A percentile compares a stretch with the other conserved stretches of the same genome.
phyloP scores from a whole-genome alignment of 352 stramenopile genomes.

The Phytophthora fragariaefolia region DNA sequence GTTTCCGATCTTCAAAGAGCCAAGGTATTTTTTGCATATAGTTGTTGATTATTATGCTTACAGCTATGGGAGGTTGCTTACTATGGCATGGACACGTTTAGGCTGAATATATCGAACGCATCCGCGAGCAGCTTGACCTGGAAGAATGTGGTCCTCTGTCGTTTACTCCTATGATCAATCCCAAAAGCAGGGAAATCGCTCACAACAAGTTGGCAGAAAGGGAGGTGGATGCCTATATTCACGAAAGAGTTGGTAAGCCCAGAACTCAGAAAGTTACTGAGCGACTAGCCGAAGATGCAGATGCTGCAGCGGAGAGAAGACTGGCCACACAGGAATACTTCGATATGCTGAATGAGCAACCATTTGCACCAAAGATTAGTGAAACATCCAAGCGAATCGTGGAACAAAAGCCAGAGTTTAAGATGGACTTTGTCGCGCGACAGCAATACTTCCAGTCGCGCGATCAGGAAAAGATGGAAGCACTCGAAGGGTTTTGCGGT shows the following conservation, averaged over 20 bases:
- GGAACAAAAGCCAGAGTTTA: conserved; percentile 72
- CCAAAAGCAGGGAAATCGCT: conserved; percentile 72
- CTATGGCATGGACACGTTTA: conserved; percentile 3
- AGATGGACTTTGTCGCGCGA: conserved; percentile 76
- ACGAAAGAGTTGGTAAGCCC: neutral
- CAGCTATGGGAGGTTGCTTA: neutral
- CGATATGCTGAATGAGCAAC: conserved; percentile 61
- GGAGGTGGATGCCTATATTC: conserved; percentile 14
- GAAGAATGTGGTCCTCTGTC: conserved; percentile 39
- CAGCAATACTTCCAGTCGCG: conserved; percentile 74
- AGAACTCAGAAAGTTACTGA: conserved; percentile 53
- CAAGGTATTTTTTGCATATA: conserved; percentile 48
- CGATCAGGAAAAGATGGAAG: conserved; percentile 67
- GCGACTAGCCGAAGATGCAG: conserved; percentile 59
- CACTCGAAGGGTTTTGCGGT: conserved; percentile 56
- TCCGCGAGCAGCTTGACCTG: conserved; percentile 56
- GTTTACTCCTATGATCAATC: conserved; percentile 70
- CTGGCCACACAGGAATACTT: conserved; percentile 76
- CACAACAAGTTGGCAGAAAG: conserved; percentile 45
- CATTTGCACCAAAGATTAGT: conserved; percentile 69
- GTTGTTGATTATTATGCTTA: neutral
- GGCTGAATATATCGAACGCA: conserved; percentile 52
- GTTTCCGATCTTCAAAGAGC: conserved; percentile 66
- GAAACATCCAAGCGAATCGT: conserved; percentile 60
- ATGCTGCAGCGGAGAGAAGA: conserved; percentile 50